A percentile compares a stretch with the other conserved stretches of the same genome.
phyloP scores from a whole-genome alignment of 352 stramenopile genomes.

The Pythium brassicae region DNA sequence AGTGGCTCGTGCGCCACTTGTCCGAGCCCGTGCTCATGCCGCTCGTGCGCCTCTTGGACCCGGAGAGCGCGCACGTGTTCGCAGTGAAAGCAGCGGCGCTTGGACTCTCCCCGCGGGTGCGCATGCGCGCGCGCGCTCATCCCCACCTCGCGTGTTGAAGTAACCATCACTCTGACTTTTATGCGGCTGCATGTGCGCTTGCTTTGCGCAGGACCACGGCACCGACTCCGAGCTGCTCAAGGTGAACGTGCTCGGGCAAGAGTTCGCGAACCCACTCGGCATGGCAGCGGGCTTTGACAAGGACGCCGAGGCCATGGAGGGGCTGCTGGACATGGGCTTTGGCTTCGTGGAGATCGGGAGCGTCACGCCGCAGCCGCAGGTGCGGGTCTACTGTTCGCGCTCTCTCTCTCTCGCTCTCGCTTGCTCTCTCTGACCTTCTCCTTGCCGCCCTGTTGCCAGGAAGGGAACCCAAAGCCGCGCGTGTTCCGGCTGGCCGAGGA shows the following conservation, averaged over 20 bases:
- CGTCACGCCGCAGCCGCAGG: conserved; percentile 93
- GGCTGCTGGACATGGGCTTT: conserved; percentile 94
- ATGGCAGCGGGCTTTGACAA: conserved; percentile 99
- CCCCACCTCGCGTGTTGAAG: conserved; percentile 1
- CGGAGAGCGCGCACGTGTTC: conserved; percentile 83
- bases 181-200: no score
- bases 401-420: neutral
- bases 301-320: conserved; percentile 90
- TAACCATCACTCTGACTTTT: neutral
- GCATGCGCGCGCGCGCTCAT: neutral
- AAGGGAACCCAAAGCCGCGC: conserved; percentile 93
- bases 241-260: conserved; percentile 52
- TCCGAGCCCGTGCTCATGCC: conserved; percentile 76
- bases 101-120: conserved; percentile 62
- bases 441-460: conserved; percentile 11
- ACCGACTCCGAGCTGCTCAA: conserved; percentile 49
- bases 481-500: conserved; percentile 96
- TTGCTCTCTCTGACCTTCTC: neutral
- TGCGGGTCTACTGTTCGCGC: neutral
- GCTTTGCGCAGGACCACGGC: conserved; percentile 26
- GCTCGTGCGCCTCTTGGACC: conserved; percentile 72
- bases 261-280: conserved; percentile 91
- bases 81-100: conserved; percentile 77
- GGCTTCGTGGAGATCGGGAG: conserved; percentile 94
- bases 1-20: conserved; percentile 70